Evolutionary conservation across 371 early-diverging fungal species (phyloP).

Genomic region (Mucor circinelloides): DNA sequence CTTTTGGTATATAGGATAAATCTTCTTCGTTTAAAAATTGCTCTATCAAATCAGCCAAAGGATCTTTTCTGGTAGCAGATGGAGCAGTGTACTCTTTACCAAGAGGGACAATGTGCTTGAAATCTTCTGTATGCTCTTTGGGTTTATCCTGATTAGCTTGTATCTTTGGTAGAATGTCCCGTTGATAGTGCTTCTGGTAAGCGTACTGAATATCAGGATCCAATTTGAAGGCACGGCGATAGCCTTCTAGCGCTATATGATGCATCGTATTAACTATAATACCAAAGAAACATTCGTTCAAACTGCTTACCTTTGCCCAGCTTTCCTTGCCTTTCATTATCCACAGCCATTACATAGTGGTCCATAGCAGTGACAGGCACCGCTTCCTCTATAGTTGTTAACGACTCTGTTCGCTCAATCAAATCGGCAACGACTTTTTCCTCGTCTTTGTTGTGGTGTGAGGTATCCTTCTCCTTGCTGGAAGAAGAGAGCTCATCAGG

Average conservation of each 20-base stretch:
- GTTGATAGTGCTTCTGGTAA: conserved; percentile 46
- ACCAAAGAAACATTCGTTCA: background rate
- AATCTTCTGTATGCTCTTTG: conserved; percentile 10
- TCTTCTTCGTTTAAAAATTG: conserved; percentile 25
- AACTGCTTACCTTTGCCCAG: conserved; percentile 45
- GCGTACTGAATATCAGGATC: conserved; percentile 50
- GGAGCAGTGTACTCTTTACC: conserved; percentile 43
- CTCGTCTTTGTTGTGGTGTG: background rate
- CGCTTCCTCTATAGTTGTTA: background rate
- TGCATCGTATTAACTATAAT: background rate
- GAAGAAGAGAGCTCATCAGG: background rate
- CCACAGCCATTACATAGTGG: conserved; percentile 49
- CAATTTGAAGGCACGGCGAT: conserved; percentile 57
- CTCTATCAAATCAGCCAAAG: conserved; percentile 33
- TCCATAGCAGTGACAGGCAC: conserved; percentile 42
- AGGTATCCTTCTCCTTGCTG: background rate
- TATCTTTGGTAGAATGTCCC: conserved; percentile 23
- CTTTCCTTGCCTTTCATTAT: conserved; percentile 54
- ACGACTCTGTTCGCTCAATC: conserved; percentile 12
- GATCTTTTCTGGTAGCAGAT: conserved; percentile 24
- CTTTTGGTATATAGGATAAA: conserved; percentile 29
- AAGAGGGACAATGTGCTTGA: conserved; percentile 43
- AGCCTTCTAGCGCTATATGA: conserved; percentile 48
- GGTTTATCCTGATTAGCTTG: conserved; percentile 9
- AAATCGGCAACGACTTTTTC: conserved; percentile 2